Evolutionary conservation across 805 yeast species (phyloP), one percentile per base, ranked within the genome.

Genomic region (Kodamaea leandrae): DNA sequence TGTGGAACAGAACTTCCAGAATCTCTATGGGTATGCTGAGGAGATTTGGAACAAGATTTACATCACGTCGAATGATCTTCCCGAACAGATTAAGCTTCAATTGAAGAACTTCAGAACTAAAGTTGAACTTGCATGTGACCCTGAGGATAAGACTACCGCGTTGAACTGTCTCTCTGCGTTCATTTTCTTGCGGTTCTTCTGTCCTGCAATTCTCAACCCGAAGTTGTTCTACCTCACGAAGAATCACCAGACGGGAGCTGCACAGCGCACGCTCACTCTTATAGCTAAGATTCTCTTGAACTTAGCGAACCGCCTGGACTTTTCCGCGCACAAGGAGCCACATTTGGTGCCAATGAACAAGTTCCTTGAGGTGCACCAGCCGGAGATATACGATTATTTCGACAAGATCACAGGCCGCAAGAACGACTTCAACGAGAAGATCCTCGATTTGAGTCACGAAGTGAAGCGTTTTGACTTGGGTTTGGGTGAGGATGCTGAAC

Each of bases 121-220:
- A 46, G 77, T 87, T 17, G 95, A 83, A 50, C 57, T 78, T 29
- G 76, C 77, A 8, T 72, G 78, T 45, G 80, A 76, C 47, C 78
- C 82, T 1, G 70, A 64, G 10, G 83, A 81, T 52, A 66, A 68
- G 43, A 53, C 58, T 2, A 69, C 74, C 1, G 74, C 88, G 0
- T 66, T 83, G 44, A 83, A 89, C 54, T 85, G 95, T 37, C 64
- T 90, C 23, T 77, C 93, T 15, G 89, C 96, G 1, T 86, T 93
- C 53, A 65, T 91, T 9, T 93, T 91, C 57, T 64, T 91, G 45
- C 50, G 74, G 43, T 69, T 69, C 60, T 76, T 89, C 48, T 89
- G 96, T 53, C 98, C 99, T 0, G 96, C 96, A 0, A 76, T 91
- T 20, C 64, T 93, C 55, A 90, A 88, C 53, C 99, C 99, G 0